Evolutionary conservation across 208 protist species (phyloP), one percentile per base, ranked within the genome.

Genomic region (Crithidia acanthocephali): DNA sequence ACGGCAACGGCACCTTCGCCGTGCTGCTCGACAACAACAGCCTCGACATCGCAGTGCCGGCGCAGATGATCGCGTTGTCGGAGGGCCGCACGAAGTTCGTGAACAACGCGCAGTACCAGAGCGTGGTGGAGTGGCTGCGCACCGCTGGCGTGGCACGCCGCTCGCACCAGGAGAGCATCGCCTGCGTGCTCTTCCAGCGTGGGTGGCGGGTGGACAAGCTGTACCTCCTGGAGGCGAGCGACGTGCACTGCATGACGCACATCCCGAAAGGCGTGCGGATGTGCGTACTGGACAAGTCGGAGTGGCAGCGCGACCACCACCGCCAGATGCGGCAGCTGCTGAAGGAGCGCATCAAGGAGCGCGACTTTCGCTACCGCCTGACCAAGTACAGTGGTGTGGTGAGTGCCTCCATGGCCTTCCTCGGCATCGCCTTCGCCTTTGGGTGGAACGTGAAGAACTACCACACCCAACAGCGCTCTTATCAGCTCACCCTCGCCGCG

Each of bases 21-120:
- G 87, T 96, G 5, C 68, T 96, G 55, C 77, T 96, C 33, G 92
- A 96, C 69, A 90, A 96, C 78, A 86, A 94, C 78, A 84, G 79
- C 53, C 83, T 95, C 47, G 92, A 96, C 62, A 72, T 88, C 40
- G 81, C 85, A 28, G 89, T 94, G 1, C 81, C 92, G 30, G 66
- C 81, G n/a, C 73, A 88, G 15, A 83, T 82, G 74, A 85, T 96
- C 16, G 79, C 61, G 15, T 42, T 93, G 20, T 85, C 80, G 13
- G 76, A 94, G 35, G 84, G 85, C 9, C 81, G 83, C 2, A 69
- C 85, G 4, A 88, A 88, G 55, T 78, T 77, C 35, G 64, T 79
- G 37, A 71, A 70, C 42, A 64, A 87, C 60, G 47, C 75, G n/a
- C 79, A 76, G 52, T 92, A 87, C 69, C 57, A 75, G 25, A 72